A percentile compares a stretch with the other conserved stretches of the same genome.
These are phyloP conservation scores for Verticillium nubilum DNA, from an alignment of 2,329 filamentous ascomycete genomes.

Conservation along the genomic window DNA sequence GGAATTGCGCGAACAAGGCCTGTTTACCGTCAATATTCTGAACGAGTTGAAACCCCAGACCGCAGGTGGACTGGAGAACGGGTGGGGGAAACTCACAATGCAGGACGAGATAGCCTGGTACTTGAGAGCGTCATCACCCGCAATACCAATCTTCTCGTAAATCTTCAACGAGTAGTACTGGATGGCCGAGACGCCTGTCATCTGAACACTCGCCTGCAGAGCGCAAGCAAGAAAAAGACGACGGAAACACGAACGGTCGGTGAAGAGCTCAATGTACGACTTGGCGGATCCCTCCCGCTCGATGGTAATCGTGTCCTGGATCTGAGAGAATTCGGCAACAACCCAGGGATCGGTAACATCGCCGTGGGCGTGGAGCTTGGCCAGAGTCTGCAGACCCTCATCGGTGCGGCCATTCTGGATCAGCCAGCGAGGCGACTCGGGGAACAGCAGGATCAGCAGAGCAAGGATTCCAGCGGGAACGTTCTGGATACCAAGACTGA, in stretches of 20 bases:
- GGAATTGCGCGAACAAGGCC: conserved; percentile 61
- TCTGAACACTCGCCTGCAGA: conserved; percentile 66
- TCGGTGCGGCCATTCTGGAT: conserved; percentile 63
- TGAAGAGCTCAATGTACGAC: conserved; percentile 65
- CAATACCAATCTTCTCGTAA: conserved; percentile 65
- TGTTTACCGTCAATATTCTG: too few species aligned
- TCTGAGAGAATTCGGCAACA: conserved; percentile 48
- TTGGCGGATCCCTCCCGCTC: conserved; percentile 66
- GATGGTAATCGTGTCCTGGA: conserved; percentile 56
- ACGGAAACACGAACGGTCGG: conserved; percentile 55
- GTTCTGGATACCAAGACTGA: conserved; percentile 59
- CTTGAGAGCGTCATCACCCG: conserved; percentile 57
- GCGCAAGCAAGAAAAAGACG: conserved; percentile 64
- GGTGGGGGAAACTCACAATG: background rate
- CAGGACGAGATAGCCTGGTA: conserved; percentile 61
- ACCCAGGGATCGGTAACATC: conserved; percentile 54
- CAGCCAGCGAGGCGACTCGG: conserved; percentile 68
- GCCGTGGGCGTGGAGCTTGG: conserved; percentile 63
- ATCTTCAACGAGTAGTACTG: conserved; percentile 65
- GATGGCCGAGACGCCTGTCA: conserved; percentile 67
- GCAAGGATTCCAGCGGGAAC: conserved; percentile 61
- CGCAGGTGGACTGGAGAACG: too few species aligned
- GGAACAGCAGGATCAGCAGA: conserved; percentile 61
- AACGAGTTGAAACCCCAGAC: too few species aligned
- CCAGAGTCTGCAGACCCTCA: conserved; percentile 60